Base-by-base conservation (phyloP, 495 filamentous ascomycete species). In the Talaromyces proteolyticus region DNA sequence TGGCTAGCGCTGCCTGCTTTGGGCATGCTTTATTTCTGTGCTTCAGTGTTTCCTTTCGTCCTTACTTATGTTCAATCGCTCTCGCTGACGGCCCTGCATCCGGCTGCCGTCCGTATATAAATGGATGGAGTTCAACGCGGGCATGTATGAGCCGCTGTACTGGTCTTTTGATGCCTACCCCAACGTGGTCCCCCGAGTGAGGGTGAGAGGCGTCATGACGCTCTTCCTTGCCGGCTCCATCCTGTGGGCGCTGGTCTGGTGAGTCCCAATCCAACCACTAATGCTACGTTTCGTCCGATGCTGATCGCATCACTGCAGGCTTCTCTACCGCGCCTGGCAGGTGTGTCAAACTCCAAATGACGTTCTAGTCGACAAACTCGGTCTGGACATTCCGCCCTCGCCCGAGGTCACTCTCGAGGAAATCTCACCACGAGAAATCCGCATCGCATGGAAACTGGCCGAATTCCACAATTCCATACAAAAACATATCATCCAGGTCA, bases 351-450 rank as follows among this genome's bases (percentile, higher is more conserved):
- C 90, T 45, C 88, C 93, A 7, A 89, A 96, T 26, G 87, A 92
- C 42, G 84, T 94, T 38, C 79, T 98, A 29, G 89, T 96, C 50
- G 84, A 84, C 56, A 84, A 96, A 29, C 79, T 98, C 18, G 93
- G 93, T 25, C 82, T 96, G 54, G 94, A 98, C 56, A 88, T 96
- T 18, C 93, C 93, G 46, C 82, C 89, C 44, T 81, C 90, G 18
- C 93, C 93, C 20, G 81, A 91, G 51, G 86, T 97, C 21, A 94
- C 90, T 24, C 77, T 98, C n/a, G 90, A 91, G 44, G 89, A 87
- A 44, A 89, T 98, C 52, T 86, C 85, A 44, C 74, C 89, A 21
- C 88, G 92, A 58, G 87, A 88, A 39, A 86, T 94, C 22, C 85
- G 89, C n/a, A 75, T 98, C 14, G 90, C 91, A 58, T 96, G 91